Conservation (phyloP, 1,284 basidiomycete genomes). For the Ustilago cynodontis region DNA sequence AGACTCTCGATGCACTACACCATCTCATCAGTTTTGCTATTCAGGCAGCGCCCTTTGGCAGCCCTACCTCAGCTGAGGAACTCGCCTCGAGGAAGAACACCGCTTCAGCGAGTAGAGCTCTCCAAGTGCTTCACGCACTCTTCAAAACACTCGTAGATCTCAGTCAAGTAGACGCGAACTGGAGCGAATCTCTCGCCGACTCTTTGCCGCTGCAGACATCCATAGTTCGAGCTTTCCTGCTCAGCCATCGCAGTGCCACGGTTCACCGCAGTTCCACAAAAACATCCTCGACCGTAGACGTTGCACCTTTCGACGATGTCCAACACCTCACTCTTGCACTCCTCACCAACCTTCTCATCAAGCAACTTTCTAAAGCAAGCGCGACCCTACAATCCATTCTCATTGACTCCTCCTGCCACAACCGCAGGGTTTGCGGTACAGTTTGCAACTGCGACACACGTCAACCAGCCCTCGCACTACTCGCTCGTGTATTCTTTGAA, state of each 20-base stretch:
- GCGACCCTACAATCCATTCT: conserved; percentile 17
- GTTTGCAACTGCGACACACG: conserved; percentile 22
- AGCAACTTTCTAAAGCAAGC: conserved; percentile 43
- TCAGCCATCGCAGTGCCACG: conserved; percentile 29
- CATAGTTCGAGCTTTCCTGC: conserved; percentile 31
- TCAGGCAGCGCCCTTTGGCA: conserved; percentile 29
- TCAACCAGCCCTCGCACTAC: conserved; percentile 18
- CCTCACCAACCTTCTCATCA: conserved; percentile 49
- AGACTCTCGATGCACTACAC: conserved; percentile 23
- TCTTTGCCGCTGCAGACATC: conserved; percentile 17
- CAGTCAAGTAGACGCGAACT: conserved; percentile 49
- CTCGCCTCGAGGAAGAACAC: not conserved
- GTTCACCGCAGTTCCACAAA: not conserved
- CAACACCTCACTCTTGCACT: conserved; percentile 47
- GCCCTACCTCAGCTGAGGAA: not conserved
- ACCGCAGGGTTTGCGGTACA: conserved; percentile 16
- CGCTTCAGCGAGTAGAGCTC: conserved; percentile 11
- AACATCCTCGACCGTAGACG: not conserved
- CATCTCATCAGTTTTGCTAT: conserved; percentile 31
- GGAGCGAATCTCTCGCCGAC: conserved; percentile 39
- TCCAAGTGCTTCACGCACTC: conserved; percentile 43
- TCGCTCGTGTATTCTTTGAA: conserved; percentile 38
- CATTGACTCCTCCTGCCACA: conserved; percentile 25
- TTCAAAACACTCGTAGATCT: conserved; percentile 47
- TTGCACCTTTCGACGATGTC: conserved; percentile 36